phyloP scores from a whole-genome alignment of 2,329 filamentous ascomycete species.

The Cordyceps farinosa region DNA sequence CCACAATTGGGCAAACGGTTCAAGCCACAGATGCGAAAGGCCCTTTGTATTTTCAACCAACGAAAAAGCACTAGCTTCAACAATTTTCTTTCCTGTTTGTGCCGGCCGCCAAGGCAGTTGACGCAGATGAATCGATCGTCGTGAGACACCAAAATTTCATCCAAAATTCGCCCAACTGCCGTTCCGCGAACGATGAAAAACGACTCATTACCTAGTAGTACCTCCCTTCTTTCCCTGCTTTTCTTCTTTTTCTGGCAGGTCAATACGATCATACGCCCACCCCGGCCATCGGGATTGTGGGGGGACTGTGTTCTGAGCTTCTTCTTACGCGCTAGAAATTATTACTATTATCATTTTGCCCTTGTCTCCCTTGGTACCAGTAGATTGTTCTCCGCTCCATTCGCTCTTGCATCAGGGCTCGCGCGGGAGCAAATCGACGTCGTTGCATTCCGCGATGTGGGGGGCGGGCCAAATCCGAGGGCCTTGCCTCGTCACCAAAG shows the following conservation, averaged over 20 bases:
- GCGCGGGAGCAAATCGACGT: too few relatives aligned
- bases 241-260: not conserved
- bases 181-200: not conserved
- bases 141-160: not conserved
- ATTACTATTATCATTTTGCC: not conserved
- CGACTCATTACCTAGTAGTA: not conserved
- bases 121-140: not conserved
- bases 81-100: not conserved
- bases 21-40: too few relatives aligned
- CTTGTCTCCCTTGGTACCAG: not conserved
- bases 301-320: not conserved
- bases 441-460: too few relatives aligned
- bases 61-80: too few relatives aligned
- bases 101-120: not conserved
- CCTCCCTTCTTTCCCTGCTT: not conserved
- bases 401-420: too few relatives aligned
- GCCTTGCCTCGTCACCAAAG: too few relatives aligned
- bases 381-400: not conserved
- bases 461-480: too few relatives aligned
- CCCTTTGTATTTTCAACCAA: too few relatives aligned
- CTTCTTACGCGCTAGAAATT: not conserved
- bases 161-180: not conserved
- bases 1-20: too few relatives aligned
- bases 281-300: not conserved
- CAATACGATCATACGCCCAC: not conserved